Percentiles rank a stretch among this genome's conserved stretches.
phyloP scores from a whole-genome alignment of 1,284 basidiomycete species.

The Ustilago shanxiensis region DNA sequence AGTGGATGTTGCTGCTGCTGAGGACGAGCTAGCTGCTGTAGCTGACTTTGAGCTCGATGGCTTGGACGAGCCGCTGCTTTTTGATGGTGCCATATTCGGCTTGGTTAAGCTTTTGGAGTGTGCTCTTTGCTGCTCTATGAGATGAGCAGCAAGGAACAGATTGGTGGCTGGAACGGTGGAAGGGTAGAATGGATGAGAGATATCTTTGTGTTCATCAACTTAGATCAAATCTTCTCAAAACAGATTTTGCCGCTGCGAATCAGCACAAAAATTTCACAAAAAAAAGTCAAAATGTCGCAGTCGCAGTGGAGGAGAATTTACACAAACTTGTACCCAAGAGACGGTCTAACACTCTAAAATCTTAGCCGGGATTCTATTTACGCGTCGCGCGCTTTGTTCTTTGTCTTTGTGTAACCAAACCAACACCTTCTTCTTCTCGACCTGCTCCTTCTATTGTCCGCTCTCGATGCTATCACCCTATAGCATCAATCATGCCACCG shows the following conservation, averaged over 20 bases:
- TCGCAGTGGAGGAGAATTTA: slow-evolving; percentile 26
- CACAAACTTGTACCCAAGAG: neutral
- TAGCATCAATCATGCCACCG: slow-evolving; percentile 20
- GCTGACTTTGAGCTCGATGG: slow-evolving; percentile 14
- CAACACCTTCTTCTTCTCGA: slow-evolving; percentile 22
- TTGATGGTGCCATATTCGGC: neutral
- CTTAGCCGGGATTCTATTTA: slow-evolving; percentile 14
- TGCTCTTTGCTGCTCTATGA: neutral
- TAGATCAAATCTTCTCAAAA: neutral
- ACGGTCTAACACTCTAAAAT: neutral
- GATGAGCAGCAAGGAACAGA: slow-evolving; percentile 4
- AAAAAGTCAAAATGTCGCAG: too few relatives aligned
- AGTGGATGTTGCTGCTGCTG: slow-evolving; percentile 12
- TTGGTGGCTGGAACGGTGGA: slow-evolving; percentile 3
- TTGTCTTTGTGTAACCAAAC: neutral
- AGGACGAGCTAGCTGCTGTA: slow-evolving; percentile 4
- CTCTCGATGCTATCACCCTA: neutral
- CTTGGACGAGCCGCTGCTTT: slow-evolving; percentile 14
- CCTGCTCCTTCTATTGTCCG: neutral
- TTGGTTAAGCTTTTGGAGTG: neutral
- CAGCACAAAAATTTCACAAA: slow-evolving; percentile 10
- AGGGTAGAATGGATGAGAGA: neutral
- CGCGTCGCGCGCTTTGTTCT: slow-evolving; percentile 28
- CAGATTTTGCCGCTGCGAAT: slow-evolving; percentile 2
- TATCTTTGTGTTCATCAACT: neutral